Base-by-base conservation (phyloP, 768 basidiomycete genomes). In the Atractiella rhizophila region DNA sequence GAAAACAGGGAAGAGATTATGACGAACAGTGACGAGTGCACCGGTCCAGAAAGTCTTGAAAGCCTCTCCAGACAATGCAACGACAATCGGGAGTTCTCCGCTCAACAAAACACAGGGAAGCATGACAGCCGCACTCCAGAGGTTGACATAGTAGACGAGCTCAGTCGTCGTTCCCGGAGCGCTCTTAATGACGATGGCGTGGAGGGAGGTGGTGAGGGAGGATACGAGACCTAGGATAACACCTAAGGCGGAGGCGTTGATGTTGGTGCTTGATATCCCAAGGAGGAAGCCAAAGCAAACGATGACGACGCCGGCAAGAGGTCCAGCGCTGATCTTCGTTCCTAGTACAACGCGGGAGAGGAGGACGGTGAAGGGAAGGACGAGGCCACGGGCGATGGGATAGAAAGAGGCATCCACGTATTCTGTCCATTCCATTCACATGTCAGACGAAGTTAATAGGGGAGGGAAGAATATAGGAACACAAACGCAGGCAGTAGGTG, bases 361-460 rank as follows among this genome's bases (percentile, higher is more conserved):
- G 53, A 64, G 63, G 51, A 91, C 82, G 15, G 88, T 96, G 65
- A 83, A 77, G 0, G 88, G 86, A 19, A 96, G 71, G 23, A 96
- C 71, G 45, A 96, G 67, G 9, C 86, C 86, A 13, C 86, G 75
- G 0, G 86, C 86, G 47, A 96, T 76, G 30, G 43, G 46, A 58
- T 88, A 85, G 60, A 88, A 83, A 0, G 82, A 85, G 11, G 81
- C 80, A 42, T 85, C 83, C 50, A 91, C 85, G 53, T 77, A 81
- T 71, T 83, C 25, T 4, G 43, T 37, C 30, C 46, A 47, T 16
- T 39, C 24, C n/a, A n/a, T 8, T 9, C 16, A 18, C 13, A 7
- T 8, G 34, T 19, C 33, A 13, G 9, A n/a, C 43, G 9, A 8
- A 12, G 18, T 34, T 16, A 48, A 41, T 42, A 29, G 47, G 43